Evolutionary conservation across 805 yeast genomes (phyloP), one percentile per base, ranked within the genome.

Genomic region (Suhomyces sp.): DNA sequence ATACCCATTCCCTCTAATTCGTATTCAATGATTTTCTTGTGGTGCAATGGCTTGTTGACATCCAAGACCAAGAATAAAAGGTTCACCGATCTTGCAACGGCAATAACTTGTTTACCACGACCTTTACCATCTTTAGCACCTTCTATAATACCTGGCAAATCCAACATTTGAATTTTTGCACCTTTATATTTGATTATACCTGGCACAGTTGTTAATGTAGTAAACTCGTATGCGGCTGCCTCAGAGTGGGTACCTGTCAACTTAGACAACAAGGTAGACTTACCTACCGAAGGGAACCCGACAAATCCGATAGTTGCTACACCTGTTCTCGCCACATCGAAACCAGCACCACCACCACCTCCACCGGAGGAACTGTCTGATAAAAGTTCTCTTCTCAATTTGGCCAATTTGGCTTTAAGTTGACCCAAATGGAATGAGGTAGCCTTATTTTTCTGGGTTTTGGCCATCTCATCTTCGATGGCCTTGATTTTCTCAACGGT

Each of bases 251-350:
- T 92, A 57, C 99, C 98, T 0, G 99, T 94, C 48, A 94, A 75
- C 69, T 90, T 88, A 27, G 90, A 84, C 60, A 94, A 80, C 54
- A 94, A 73, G 1, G 99, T 94, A 7, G 90, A 84, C 64, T 88
- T 88, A 31, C 94, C 94, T 2, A 94, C 99, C 0, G 98, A 92
- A 1, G 99, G 99, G 68, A 94, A 94, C 3, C 99, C 99, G 44
- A 94, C 97, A 68, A 92, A 94, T 8, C 99, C 99, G 49, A 94
- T 96, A 7, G 96, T 84, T 3, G 97, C 97, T 12, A 90, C 97
- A 73, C 99, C 99, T 0, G 97, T 93, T 70, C 97, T 84, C n/a
- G 97, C 96, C 45, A 94, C 98, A 75, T 94, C 99, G 72, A 94
- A 94, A 6, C 99, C 99, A 22, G 82, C 84, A 58, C 98, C 97